Conservation (phyloP, 1,284 basidiomycete genomes). For the Puccinia coronata region DNA sequence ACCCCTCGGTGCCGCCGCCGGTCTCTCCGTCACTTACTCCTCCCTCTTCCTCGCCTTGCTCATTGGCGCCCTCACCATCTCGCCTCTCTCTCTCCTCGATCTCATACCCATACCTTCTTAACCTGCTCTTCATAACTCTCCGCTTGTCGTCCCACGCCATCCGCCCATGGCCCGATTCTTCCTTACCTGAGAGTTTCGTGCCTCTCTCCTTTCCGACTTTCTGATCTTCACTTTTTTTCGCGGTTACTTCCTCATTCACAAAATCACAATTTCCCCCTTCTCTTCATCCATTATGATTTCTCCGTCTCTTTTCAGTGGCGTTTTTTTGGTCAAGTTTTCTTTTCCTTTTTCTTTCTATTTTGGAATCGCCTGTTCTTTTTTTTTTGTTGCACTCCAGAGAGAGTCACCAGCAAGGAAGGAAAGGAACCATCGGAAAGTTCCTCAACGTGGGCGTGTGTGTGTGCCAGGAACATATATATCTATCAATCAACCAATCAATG, state of each 20-base stretch:
- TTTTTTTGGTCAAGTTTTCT: neutral
- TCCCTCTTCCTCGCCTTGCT: neutral
- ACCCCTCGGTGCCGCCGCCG: conserved; percentile 3
- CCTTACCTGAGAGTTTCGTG: neutral
- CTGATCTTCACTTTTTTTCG: neutral
- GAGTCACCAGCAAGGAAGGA: too few species aligned
- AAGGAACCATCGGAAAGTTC: too few species aligned
- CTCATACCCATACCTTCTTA: neutral
- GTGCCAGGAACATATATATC: too few species aligned
- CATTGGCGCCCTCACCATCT: neutral
- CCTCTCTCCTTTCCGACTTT: too few species aligned
- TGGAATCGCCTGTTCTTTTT: too few species aligned
- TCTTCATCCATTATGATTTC: neutral
- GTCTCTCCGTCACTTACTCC: neutral
- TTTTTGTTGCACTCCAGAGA: neutral
- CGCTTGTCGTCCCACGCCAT: neutral
- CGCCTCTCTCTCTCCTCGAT: neutral
- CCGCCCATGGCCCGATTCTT: neutral
- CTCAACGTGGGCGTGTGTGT: too few species aligned
- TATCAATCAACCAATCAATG: too few species aligned
- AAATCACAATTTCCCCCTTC: neutral
- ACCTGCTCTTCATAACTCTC: neutral
- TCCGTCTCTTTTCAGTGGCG: neutral
- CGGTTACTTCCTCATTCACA: too few species aligned
- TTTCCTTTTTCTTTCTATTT: neutral